phyloP scores from a whole-genome alignment of 441 rosid genomes.

The Viola pubescens region DNA sequence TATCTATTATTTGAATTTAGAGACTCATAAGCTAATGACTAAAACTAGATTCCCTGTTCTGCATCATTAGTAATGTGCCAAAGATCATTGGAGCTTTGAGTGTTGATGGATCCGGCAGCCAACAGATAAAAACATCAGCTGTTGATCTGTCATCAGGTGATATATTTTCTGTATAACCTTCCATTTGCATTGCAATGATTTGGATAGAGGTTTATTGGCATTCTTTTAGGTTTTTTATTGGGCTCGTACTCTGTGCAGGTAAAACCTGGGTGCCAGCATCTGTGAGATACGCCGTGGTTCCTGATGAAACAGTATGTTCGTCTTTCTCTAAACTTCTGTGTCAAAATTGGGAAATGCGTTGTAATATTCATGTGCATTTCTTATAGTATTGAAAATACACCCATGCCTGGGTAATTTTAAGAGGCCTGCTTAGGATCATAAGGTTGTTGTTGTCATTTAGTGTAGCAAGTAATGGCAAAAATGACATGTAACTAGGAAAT shows the following conservation, averaged over 20 bases:
- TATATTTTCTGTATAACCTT: conserved; percentile 7
- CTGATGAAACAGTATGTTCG: conserved; percentile 65
- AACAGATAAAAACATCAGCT: conserved; percentile 57
- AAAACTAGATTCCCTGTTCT: conserved; percentile 1
- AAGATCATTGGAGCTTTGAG: conserved; percentile 68
- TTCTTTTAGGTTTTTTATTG: conserved; percentile 2
- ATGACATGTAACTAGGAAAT: not conserved
- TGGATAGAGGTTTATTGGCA: not conserved
- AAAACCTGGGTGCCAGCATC: conserved; percentile 82
- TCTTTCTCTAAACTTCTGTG: not conserved
- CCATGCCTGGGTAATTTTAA: not conserved
- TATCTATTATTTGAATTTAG: conserved; percentile 1
- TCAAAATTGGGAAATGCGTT: not conserved
- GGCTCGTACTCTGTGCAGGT: conserved; percentile 32
- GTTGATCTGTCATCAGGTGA: conserved; percentile 68
- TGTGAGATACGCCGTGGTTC: conserved; percentile 92
- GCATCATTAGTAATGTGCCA: conserved; percentile 51
- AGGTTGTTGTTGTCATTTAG: not conserved
- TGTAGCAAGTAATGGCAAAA: not conserved
- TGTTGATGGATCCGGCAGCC: conserved; percentile 76
- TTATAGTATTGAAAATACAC: not conserved
- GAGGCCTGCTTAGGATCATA: not conserved
- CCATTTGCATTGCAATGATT: not conserved
- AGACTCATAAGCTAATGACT: not conserved
- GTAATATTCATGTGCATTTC: not conserved